A percentile compares a stretch with the other conserved stretches of the same genome.
Conservation (phyloP, 2,329 filamentous ascomycete genomes). For the Verticillium dahliae region DNA sequence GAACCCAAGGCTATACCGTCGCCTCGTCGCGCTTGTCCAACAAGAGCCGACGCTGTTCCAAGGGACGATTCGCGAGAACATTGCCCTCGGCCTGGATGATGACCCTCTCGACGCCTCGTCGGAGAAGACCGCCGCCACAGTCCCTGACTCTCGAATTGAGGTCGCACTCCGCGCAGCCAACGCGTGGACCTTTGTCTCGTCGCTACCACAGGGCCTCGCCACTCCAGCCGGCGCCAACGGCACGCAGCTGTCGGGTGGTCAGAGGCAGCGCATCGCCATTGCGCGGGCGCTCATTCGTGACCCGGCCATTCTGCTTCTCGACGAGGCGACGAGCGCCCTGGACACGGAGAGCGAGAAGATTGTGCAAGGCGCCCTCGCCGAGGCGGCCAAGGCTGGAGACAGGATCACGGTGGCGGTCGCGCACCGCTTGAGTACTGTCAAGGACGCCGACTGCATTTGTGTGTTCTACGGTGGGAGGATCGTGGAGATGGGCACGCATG, state of each 20-base stretch:
- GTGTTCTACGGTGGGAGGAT: slow-evolving; percentile 53
- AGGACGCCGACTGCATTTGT: slow-evolving; percentile 54
- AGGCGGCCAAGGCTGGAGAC: slow-evolving; percentile 20
- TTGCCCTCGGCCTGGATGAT: slow-evolving; percentile 27
- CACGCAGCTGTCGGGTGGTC: slow-evolving; percentile 64
- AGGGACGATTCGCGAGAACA: slow-evolving; percentile 38
- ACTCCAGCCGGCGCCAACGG: slow-evolving; percentile 62
- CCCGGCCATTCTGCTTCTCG: slow-evolving; percentile 61
- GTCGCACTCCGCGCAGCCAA: slow-evolving; percentile 40
- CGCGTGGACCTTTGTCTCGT: slow-evolving; percentile 37
- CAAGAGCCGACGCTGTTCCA: slow-evolving; percentile 50
- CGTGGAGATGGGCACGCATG: slow-evolving; percentile 55
- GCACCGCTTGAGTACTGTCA: slow-evolving; percentile 50
- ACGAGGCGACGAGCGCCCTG: slow-evolving; percentile 62
- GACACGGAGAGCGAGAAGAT: slow-evolving; percentile 61
- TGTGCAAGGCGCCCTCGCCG: slow-evolving; percentile 55
- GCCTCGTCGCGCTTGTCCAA: slow-evolving; percentile 47
- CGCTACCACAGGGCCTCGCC: slow-evolving; percentile 41
- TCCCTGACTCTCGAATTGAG: slow-evolving; percentile 28
- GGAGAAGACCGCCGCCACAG: slow-evolving; percentile 9
- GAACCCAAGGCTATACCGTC: slow-evolving; percentile 43
- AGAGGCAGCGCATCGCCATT: slow-evolving; percentile 67
- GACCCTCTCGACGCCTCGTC: slow-evolving; percentile 9
- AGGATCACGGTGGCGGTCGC: slow-evolving; percentile 58
- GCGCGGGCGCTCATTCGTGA: slow-evolving; percentile 63